Evolutionary conservation across 2,329 filamentous ascomycete genomes (phyloP), one percentile per base, ranked within the genome.

Genomic region (Didymella keratinophila): DNA sequence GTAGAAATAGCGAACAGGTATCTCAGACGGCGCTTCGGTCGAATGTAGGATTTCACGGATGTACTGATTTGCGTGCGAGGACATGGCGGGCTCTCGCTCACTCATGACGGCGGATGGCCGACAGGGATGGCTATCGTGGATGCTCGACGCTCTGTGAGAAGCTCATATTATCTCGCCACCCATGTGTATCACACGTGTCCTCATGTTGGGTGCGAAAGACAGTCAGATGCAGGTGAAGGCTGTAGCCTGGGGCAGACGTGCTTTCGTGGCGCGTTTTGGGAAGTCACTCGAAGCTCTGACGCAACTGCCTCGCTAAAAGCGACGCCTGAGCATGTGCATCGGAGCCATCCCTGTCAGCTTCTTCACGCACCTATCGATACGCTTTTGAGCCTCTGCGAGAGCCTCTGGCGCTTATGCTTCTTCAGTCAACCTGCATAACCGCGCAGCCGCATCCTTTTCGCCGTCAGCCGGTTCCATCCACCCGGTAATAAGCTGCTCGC

Each of bases 1-100:
- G 76, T 96, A 97, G 78, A 97, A 97, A 79, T 92, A 97, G 47
- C 77, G 77, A 32, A 74, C 71, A 46, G 68, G 55, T 28, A 78
- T 72, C 4, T 71, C 51, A 20, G 76, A 66, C 28, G 77, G 73
- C 2, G 72, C 65, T 52, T 78, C 75, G 20, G 64, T 47, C 7
- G 68, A 66, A 52, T 81, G 79, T 25, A 81, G 70, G 23, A 81
- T 72, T 62, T 81, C 75, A 48, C 80, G 76, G 46, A 80, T 78
- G 67, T 81, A 81, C 60, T 77, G 75, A 61, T 79, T 80, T 34
- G 78, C 70, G 37, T 71, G 71, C 9, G 68, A 68, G 32, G 72
- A 68, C 63, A 70, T 66, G 53, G 58, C 63, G 52, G 67, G 59
- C 55, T 68, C 64, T 37, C 57, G 61, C 54, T 47, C 57, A 36